Base-by-base conservation (phyloP, 768 basidiomycete genomes). In the Pisolithus microcarpus region DNA sequence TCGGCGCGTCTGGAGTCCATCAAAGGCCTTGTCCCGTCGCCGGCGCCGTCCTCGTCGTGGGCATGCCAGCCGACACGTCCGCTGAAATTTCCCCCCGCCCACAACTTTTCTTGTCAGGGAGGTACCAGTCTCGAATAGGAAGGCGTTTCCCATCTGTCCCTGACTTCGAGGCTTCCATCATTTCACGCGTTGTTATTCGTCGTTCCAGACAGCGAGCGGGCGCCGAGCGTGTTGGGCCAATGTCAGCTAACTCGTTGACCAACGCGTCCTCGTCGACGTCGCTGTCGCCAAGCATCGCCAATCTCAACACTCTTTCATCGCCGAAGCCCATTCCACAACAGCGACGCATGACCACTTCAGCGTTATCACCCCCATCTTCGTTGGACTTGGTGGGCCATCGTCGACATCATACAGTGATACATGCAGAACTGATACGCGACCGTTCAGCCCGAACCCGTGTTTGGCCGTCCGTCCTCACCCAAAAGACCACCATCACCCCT, bases 401-500 rank as follows among this genome's bases (percentile, higher is more conserved):
- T 48, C 39, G 24, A 6, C 39, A 9, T 43, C 36, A 49, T 21
- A 7, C 37, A 24, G 26, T 56, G 50, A 46, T 51, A 30, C 18
- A 52, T 18, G 18, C 34, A 39, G 16, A 28, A n/a, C 52, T 30
- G 45, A 55, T 64, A 31, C 63, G 24, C 49, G 48, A 40, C 53
- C 18, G 26, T 48, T 43, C 58, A 77, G 75, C 75, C 74, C 47
- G 72, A 75, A 50, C 73, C 75, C 4, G 74, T 76, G 40, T 69
- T 65, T 46, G 71, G 70, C 47, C 66, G 69, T 64, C 56, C 65
- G 43, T 56, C 54, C 34, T 56, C 64, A 19, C 66, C 65, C 18
- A 63, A 62, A 52, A 72, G 85, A 34, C 81, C 86, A 7, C 81
- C 80, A 13, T 89, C 87, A 11, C 87, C 87, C 11, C 77, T 90